A percentile compares a stretch with the other conserved stretches of the same genome.
Evolutionary conservation across 768 basidiomycete genomes (phyloP).

Genomic region (Boletus tomentosulus): DNA sequence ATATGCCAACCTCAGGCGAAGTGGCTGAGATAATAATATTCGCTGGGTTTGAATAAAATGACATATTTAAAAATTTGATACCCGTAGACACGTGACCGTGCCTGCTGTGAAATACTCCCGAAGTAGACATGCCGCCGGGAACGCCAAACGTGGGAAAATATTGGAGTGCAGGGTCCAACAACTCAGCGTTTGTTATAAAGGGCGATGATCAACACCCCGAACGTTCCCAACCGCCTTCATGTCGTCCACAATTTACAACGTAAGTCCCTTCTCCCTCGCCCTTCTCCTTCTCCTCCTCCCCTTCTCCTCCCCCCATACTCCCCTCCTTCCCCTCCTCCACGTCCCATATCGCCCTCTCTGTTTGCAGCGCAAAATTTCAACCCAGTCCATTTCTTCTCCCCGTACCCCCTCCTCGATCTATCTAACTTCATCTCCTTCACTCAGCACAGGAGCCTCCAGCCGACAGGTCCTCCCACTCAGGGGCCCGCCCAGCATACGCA

Average conservation of each 20-base stretch:
- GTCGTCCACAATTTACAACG: slow-evolving; percentile 38
- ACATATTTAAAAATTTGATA: slow-evolving; percentile 13
- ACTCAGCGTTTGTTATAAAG: slow-evolving; percentile 34
- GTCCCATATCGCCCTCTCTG: neutral
- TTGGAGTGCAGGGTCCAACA: slow-evolving; percentile 32
- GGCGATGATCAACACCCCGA: slow-evolving; percentile 37
- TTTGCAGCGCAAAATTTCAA: slow-evolving; percentile 25
- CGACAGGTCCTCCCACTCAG: slow-evolving; percentile 43
- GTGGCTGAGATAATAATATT: neutral
- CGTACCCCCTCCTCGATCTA: neutral
- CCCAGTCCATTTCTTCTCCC: slow-evolving; percentile 1
- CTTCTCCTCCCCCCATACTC: neutral
- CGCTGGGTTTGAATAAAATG: slow-evolving; percentile 20
- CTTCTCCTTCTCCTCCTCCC: neutral
- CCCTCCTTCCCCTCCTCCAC: neutral
- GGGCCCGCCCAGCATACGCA: slow-evolving; percentile 39
- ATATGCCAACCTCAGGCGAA: neutral
- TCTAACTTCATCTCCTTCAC: slow-evolving; percentile 16
- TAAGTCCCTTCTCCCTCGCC: slow-evolving; percentile 19
- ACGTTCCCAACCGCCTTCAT: slow-evolving; percentile 36
- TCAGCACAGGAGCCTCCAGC: slow-evolving; percentile 54
- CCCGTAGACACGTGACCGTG: slow-evolving; percentile 29
- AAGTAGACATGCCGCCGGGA: slow-evolving; percentile 34
- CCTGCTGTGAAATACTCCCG: slow-evolving; percentile 21
- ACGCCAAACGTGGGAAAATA: slow-evolving; percentile 34